Evolutionary conservation across 805 yeast genomes (phyloP), one percentile per base, ranked within the genome.

Genomic region (Lipomyces spencermartinsiae): DNA sequence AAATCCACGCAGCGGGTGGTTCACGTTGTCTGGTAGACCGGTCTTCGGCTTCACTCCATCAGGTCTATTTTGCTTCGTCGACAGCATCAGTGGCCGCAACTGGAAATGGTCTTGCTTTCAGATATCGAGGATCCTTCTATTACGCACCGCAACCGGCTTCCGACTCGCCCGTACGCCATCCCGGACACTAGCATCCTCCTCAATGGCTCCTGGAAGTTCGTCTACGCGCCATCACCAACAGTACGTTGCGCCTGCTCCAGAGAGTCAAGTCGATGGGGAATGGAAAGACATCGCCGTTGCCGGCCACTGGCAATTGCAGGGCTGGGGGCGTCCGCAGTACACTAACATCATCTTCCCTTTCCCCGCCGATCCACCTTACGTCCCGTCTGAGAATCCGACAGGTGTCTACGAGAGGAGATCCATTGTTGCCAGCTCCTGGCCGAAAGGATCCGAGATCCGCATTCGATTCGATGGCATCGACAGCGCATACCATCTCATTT

Each of bases 391-490:
- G 56, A 77, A 75, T 46, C 82, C 82, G 3, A 77, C 80, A 1
- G 82, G 81, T 7, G 72, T 77, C 8, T 79, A 79, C 69, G 69
- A 73, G 33, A 69, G 74, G n/a, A 43, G 25, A n/a, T 79, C 79
- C 68, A 46, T 61, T 16, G 69, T 76, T 22, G 67, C 70, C 10
- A 69, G 68, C 0, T 62, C 63, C 6, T 70, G 73, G 67, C 71
- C 74, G 62, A 46, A 60, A 16, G 67, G 61, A 1, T 64, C 71
- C 19, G 68, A 71, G 8, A 67, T 66, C 25, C 63, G 81, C 10
- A 53, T 79, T 16, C 65, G 81, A 35, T 79, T 79, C 66, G 81
- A 79, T 71, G 82, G 82, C 16, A 81, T 79, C 12, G 81, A 79
- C 59, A 74, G 75, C 43, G 79, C 79, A 2, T 78, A 71, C 61